Base-by-base conservation (phyloP, 352 stramenopile genomes). In the Bremia lactucae region DNA sequence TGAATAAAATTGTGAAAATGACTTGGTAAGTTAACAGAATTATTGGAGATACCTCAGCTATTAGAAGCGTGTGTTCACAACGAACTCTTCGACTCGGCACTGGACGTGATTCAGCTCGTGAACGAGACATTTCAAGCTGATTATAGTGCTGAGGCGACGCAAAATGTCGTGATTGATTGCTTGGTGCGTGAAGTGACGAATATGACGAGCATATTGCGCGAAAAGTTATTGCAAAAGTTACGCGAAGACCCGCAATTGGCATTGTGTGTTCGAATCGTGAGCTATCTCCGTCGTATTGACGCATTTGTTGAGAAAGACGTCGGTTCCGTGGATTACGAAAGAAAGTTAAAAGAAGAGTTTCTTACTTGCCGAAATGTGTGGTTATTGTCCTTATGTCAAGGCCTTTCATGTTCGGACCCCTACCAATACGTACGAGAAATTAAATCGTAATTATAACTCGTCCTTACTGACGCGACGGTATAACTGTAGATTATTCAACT, bases 1-100 rank as follows among this genome's bases (percentile, higher is more conserved):
- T 6, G n/a, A 13, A 33, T 14, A 15, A 6, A 33, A 1, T 33
- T 15, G 7, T 33, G 28, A 33, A 15, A 14, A 14, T 31, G 24
- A 46, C 14, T 26, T 29, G 11, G 4, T 7, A 42, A 96, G 78
- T 58, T 99, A 23, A 83, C 97, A n/a, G 94, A 98, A 60, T 64
- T 99, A 15, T 68, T 99, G 39, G 94, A 98, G 71, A 88, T 99
- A 21, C 96, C 96, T 6, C 96, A 97, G 54, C 66, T 98, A 22
- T 86, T 98, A 59, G 94, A 98, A 55, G 87, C 90, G 3, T 99
- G 95, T 49, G 94, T 97, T 29, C 73, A 96, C 44, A 97, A 96
- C 49, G 94, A 97, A 50, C 65, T 98, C 6, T 97, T 96, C 39
- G 94, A 98, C 45, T 94, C 97, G 29, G 95, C 94, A 3, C 67